phyloP scores from a whole-genome alignment of 352 stramenopile genomes.

The Phytophthora idaei region DNA sequence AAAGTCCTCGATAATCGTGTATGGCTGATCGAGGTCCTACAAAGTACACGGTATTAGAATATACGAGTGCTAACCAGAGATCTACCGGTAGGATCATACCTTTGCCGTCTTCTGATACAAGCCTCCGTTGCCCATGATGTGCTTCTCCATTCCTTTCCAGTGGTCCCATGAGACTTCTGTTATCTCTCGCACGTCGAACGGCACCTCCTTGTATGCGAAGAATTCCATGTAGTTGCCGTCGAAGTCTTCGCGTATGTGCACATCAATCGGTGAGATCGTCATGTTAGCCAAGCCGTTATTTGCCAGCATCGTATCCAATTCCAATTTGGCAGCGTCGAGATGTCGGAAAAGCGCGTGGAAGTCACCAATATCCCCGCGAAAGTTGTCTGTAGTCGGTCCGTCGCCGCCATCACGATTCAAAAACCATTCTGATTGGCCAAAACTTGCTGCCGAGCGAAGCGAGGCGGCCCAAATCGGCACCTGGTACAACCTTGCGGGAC shows the following conservation, averaged over 20 bases:
- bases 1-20: constrained; percentile 62
- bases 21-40: constrained; percentile 32
- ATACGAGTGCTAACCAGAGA: background rate
- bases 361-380: constrained; percentile 21
- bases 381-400: no score
- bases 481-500: no score
- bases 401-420: no score
- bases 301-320: constrained; percentile 40
- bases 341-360: constrained; percentile 36
- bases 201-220: constrained; percentile 47
- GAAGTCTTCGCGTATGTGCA: constrained; percentile 41
- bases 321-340: constrained; percentile 31
- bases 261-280: constrained; percentile 33
- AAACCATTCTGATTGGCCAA: no score
- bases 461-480: no score
- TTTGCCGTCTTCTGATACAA: constrained; percentile 44
- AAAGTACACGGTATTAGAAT: background rate
- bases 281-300: constrained; percentile 41
- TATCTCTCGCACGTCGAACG: constrained; percentile 41
- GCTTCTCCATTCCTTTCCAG: constrained; percentile 45
- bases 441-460: no score
- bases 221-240: constrained; percentile 45
- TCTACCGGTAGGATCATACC: constrained; percentile 10
- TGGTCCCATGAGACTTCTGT: constrained; percentile 45
- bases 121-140: constrained; percentile 32